Base-by-base conservation (phyloP, 1,284 basidiomycete species). In the Bondarzewia mesenterica region DNA sequence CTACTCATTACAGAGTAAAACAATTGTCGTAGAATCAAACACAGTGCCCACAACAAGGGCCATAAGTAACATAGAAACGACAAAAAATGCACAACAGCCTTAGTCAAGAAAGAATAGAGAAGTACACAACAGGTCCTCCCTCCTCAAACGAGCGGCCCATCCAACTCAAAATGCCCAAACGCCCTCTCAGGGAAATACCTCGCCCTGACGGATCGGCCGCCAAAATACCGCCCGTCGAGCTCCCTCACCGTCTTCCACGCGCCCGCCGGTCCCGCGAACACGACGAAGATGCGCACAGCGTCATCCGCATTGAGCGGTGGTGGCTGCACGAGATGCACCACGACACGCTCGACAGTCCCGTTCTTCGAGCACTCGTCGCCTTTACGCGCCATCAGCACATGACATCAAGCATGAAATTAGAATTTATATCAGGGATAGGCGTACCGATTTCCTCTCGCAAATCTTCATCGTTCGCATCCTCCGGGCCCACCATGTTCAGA, bases 231-330 rank as follows among this genome's bases (percentile, higher is more conserved):
- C 12, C 91, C 93, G 59, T 96, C 91, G 50, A 97, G 75, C 61
- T 93, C 90, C 42, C 87, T 80, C 1, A 93, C 88, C 0, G 91
- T 93, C 64, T 92, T 91, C 90, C 92, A 97, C 2, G 93, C 94
- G 7, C 91, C 94, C 0, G 80, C 93, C 7, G 92, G 86, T 1
- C 93, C 93, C 0, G 80, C 80, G 58, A 93, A 95, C 42, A 86
- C 69, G 6, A 93, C 84, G 62, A 93, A 94, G 42, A 94, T 83
- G 39, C 89, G 80, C 7, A 93, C 82, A 1, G 81, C 78, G 25
- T 90, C 84, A 8, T 80, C 78, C 2, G 76, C 69, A 44, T 80
- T 71, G 2, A 63, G 55, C 0, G 84, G 77, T 2, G 75, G 68
- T 2, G 88, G 85, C 42, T 82, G 71, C 37, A 89, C 78, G 27